These are phyloP conservation scores for Tolypocladium sp. DNA, from an alignment of 2,329 filamentous ascomycete species.

Conservation along the genomic window DNA sequence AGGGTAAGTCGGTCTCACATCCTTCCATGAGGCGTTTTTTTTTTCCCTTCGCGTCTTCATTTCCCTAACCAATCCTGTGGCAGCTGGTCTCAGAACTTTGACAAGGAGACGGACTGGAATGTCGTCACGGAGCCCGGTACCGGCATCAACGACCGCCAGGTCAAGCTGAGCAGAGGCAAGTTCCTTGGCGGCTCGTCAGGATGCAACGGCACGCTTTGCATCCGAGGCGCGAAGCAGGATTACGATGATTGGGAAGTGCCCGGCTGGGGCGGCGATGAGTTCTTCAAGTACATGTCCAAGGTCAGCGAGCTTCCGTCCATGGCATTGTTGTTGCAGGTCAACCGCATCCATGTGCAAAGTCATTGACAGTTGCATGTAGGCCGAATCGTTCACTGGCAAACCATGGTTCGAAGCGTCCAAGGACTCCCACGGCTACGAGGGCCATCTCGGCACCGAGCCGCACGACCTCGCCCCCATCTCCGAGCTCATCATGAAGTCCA, in stretches of 20 bases:
- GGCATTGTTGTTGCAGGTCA: too few relatives aligned
- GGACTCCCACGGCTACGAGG: conserved; percentile 38
- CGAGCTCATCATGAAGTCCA: conserved; percentile 42
- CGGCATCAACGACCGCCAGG: conserved; percentile 29
- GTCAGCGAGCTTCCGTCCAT: conserved; percentile 12
- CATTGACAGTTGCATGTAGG: conserved; percentile 14
- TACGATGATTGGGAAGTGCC: conserved; percentile 46
- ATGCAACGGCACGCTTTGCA: conserved; percentile 39
- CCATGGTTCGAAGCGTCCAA: conserved; percentile 43
- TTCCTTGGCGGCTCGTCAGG: conserved; percentile 41
- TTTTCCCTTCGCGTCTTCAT: neutral
- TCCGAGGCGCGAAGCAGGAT: conserved; percentile 37
- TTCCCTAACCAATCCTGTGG: neutral
- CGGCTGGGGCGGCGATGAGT: conserved; percentile 47
- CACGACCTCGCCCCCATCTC: conserved; percentile 52
- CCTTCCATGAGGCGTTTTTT: neutral
- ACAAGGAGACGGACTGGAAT: conserved; percentile 42
- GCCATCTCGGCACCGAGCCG: conserved; percentile 45
- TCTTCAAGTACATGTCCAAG: conserved; percentile 48
- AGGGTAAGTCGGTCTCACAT: conserved; percentile 21
- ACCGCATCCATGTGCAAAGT: neutral
- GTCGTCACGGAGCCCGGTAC: conserved; percentile 30
- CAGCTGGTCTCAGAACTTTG: conserved; percentile 35
- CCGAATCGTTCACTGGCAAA: conserved; percentile 49
- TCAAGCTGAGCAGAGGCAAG: conserved; percentile 38